A percentile compares a stretch with the other conserved stretches of the same genome.
These are phyloP conservation scores for Stylosanthes scabra DNA, from an alignment of 331 rosid species.

Conservation along the genomic window DNA sequence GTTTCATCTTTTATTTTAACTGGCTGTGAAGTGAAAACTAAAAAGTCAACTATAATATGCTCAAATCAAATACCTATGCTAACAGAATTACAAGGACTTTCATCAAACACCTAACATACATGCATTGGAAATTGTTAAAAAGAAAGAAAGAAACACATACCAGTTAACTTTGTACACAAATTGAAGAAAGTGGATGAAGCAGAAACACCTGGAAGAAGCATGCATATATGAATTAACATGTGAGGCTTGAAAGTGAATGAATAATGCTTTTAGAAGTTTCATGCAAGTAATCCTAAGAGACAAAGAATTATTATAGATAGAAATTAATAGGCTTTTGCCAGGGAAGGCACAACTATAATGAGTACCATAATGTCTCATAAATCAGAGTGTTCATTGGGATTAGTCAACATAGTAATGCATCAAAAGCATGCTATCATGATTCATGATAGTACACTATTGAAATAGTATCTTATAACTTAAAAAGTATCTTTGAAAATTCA, in stretches of 20 bases:
- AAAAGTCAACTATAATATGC: slow-evolving; percentile 44
- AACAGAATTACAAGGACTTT: slow-evolving; percentile 33
- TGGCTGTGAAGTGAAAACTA: slow-evolving; percentile 40
- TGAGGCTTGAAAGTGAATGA: slow-evolving; percentile 47
- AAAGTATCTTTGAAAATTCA: too few species aligned
- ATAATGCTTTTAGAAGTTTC: slow-evolving; percentile 48
- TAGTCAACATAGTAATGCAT: slow-evolving; percentile 94
- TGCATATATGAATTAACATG: slow-evolving; percentile 36
- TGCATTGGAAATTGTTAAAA: slow-evolving; percentile 27
- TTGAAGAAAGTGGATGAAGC: slow-evolving; percentile 47
- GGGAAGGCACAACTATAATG: slow-evolving; percentile 47
- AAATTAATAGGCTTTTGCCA: slow-evolving; percentile 25
- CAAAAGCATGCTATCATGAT: slow-evolving; percentile 59
- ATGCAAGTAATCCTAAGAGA: slow-evolving; percentile 63
- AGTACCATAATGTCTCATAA: slow-evolving; percentile 48
- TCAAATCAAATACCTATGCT: slow-evolving; percentile 41
- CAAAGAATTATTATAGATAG: slow-evolving; percentile 38
- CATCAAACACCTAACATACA: slow-evolving; percentile 34
- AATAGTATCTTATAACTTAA: not conserved
- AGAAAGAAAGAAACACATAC: slow-evolving; percentile 51
- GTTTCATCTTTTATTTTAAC: slow-evolving; percentile 49
- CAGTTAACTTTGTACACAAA: slow-evolving; percentile 41
- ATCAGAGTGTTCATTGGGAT: slow-evolving; percentile 63
- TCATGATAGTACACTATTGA: slow-evolving; percentile 50
- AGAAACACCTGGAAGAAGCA: slow-evolving; percentile 41